Base-by-base conservation (phyloP, 495 filamentous ascomycete genomes). In the Chaetomidium leptoderma region DNA sequence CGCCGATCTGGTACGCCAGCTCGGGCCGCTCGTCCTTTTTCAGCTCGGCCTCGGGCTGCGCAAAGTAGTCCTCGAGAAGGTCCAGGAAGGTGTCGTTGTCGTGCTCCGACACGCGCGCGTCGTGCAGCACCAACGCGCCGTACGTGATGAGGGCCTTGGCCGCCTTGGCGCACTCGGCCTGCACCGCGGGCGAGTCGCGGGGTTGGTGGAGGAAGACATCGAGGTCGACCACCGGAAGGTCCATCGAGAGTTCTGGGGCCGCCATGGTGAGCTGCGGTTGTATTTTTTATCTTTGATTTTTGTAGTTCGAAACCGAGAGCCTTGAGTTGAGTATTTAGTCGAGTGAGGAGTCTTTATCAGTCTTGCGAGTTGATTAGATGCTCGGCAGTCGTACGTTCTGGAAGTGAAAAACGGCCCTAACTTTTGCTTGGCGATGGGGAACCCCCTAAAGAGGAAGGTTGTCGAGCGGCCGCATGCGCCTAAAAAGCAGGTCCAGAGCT, bases 1-100 rank as follows among this genome's bases (percentile, higher is more conserved):
- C 77, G 60, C 77, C 77, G 39, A 80, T 73, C 68, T 80, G 77
- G 65, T 74, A 80, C 49, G 69, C 66, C 16, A 80, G 66, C 62
- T 76, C 76, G 37, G 77, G 77, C 3, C 77, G 72, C 65, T 79
- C 76, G 54, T 80, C 77, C 19, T 61, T 57, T 36, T 57, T 56
- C 23, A 79, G 67, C 7, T 66, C 63, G 7, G 52, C 74, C 10
- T 69, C 70, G 44, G 76, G 76, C 66, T 78, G 77, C 46, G 76
- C 75, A 59, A 80, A 80, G 66, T 80, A 80, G 70, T 80, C 77
- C 59, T 80, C 77, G 5, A 80, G 72, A n/a, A 80, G 66, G 57
- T 80, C 77, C 23, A 79, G 71, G 61, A 80, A 80, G 52, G 66
- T 63, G 40, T 65, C 61, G 70, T 80, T 80, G 66, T 79, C 74